Percentiles rank a stretch among this genome's conserved stretches.
phyloP scores from a whole-genome alignment of 331 rosid species.

The Rhamnella rubrinervis region DNA sequence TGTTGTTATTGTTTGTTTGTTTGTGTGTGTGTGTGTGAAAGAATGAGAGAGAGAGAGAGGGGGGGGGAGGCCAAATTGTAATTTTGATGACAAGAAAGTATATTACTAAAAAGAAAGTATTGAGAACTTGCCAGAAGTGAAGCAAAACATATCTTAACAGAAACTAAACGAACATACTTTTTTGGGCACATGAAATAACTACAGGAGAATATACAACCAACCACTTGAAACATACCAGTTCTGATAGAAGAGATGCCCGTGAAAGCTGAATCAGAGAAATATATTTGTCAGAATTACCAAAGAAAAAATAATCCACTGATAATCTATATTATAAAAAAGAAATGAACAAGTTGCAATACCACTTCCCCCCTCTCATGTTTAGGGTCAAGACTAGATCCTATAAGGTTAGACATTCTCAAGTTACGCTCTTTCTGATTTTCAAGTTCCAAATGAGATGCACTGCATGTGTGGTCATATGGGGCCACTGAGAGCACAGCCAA shows the following conservation, averaged over 20 bases:
- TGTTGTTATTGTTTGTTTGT: too few relatives aligned
- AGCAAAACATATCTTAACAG: too few relatives aligned
- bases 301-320: neutral
- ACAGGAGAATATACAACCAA: neutral
- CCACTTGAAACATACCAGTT: conserved; percentile 61
- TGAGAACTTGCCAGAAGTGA: too few relatives aligned
- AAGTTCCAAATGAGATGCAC: conserved; percentile 82
- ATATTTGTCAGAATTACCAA: conserved; percentile 13
- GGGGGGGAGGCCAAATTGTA: too few relatives aligned
- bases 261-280: conserved; percentile 63
- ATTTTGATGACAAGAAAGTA: too few relatives aligned
- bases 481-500: conserved; percentile 87
- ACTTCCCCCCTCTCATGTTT: conserved; percentile 79
- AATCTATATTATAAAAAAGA: neutral
- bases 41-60: too few relatives aligned
- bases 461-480: conserved; percentile 66
- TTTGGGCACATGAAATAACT: neutral
- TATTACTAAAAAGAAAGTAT: too few relatives aligned
- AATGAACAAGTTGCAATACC: conserved; percentile 44
- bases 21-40: too few relatives aligned
- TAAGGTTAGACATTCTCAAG: conserved; percentile 85
- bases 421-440: conserved; percentile 93
- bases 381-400: conserved; percentile 83
- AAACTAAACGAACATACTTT: too few relatives aligned
- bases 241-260: conserved; percentile 77